phyloP scores from a whole-genome alignment of 495 filamentous ascomycete species.

The Neurospora sp. region DNA sequence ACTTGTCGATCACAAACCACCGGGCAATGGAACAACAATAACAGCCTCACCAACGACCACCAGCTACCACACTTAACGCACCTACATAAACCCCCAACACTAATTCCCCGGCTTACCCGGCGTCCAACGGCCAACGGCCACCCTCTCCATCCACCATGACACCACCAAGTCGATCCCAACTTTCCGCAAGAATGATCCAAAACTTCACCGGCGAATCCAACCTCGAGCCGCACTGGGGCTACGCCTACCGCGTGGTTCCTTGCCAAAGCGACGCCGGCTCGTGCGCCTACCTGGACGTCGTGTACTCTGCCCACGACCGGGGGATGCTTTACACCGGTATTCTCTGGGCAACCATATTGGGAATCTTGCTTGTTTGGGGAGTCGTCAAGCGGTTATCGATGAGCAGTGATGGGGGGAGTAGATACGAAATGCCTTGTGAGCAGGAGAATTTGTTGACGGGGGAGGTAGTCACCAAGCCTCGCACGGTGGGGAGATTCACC shows the following conservation, averaged over 20 bases:
- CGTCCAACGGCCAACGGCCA: not conserved
- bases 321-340: slow-evolving; percentile 53
- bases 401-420: too few relatives aligned
- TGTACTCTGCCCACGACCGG: slow-evolving; percentile 48
- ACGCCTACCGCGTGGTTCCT: slow-evolving; percentile 44
- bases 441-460: not conserved
- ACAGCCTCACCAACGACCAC: not conserved
- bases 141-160: not conserved
- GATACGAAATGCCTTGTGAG: not conserved
- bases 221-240: slow-evolving; percentile 52
- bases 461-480: not conserved
- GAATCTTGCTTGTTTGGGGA: slow-evolving; percentile 40
- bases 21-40: not conserved
- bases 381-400: slow-evolving; percentile 3
- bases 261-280: slow-evolving; percentile 50
- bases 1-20: not conserved
- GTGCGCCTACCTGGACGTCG: slow-evolving; percentile 53
- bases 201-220: slow-evolving; percentile 27
- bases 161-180: not conserved
- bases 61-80: not conserved
- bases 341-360: slow-evolving; percentile 47
- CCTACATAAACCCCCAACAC: not conserved
- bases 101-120: not conserved
- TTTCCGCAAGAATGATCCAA: slow-evolving; percentile 19
- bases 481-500: not conserved